phyloP scores from a whole-genome alignment of 345 rosid genomes.

The Citropsis articulata region DNA sequence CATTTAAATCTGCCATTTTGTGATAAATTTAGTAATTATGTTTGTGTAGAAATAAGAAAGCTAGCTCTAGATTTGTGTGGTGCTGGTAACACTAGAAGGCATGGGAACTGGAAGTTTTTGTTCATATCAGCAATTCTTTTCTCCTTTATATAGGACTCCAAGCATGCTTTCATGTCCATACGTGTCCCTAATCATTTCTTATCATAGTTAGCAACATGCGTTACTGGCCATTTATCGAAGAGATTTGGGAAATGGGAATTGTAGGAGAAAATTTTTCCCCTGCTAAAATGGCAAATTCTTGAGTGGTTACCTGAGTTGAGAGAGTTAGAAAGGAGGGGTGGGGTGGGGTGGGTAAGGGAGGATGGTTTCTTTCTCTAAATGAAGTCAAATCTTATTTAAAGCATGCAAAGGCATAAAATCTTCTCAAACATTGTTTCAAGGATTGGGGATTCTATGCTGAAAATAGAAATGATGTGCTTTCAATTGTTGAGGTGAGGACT shows the following conservation, averaged over 20 bases:
- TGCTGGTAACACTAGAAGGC: conserved; percentile 1
- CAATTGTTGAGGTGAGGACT: background rate
- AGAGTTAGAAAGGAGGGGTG: background rate
- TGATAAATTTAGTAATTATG: background rate
- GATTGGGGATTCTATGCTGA: background rate
- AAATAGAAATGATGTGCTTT: background rate
- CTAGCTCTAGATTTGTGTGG: background rate
- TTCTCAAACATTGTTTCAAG: background rate
- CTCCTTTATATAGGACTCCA: background rate
- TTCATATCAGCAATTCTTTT: background rate
- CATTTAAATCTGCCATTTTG: background rate
- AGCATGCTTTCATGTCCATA: background rate
- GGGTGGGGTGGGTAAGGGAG: background rate
- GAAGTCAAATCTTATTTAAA: background rate
- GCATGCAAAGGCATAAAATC: background rate
- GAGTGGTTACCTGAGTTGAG: background rate
- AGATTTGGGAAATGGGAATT: background rate
- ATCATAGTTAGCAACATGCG: background rate
- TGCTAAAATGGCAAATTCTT: background rate
- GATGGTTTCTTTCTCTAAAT: background rate
- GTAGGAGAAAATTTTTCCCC: background rate
- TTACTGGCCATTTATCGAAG: background rate
- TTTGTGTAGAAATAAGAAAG: background rate
- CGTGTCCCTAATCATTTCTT: background rate
- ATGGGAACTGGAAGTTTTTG: background rate